phyloP scores from a whole-genome alignment of 371 early-diverging fungal genomes.

The Mortierella sp. region DNA sequence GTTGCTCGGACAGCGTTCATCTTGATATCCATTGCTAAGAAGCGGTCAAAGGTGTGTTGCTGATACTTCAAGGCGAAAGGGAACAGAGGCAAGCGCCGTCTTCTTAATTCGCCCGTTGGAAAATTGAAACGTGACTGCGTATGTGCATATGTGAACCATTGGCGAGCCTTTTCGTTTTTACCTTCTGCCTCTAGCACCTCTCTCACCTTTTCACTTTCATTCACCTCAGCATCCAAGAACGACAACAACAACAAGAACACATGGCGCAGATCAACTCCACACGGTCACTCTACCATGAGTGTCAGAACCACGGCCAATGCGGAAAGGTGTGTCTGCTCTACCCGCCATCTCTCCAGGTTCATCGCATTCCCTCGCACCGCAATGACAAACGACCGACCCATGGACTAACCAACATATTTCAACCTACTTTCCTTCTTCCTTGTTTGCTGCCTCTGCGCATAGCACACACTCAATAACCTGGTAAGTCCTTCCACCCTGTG shows the following conservation, averaged over 20 bases:
- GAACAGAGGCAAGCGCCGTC: too few species aligned
- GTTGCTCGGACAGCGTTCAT: too few species aligned
- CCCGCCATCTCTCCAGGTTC: background rate
- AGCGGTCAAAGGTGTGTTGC: too few species aligned
- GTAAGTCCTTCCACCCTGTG: constrained; percentile 6
- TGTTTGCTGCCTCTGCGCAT: background rate
- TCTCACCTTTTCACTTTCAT: background rate
- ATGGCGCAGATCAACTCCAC: constrained; percentile 30
- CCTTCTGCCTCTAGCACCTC: background rate
- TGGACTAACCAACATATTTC: background rate
- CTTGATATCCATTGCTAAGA: too few species aligned
- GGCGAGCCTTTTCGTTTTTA: background rate
- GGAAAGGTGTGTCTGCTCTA: constrained; percentile 36
- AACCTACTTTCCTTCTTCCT: background rate
- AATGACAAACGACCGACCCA: background rate
- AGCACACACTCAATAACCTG: constrained; percentile 57
- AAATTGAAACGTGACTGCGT: too few species aligned
- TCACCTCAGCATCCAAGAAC: background rate
- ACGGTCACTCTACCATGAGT: constrained; percentile 51
- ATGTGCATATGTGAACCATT: too few species aligned
- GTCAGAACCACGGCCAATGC: constrained; percentile 54
- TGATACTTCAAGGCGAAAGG: too few species aligned
- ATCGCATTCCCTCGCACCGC: background rate
- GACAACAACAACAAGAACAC: background rate
- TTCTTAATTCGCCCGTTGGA: too few species aligned